Evolutionary conservation across 257 asterid genomes (phyloP).

Genomic region (Phtheirospermum japonicum): DNA sequence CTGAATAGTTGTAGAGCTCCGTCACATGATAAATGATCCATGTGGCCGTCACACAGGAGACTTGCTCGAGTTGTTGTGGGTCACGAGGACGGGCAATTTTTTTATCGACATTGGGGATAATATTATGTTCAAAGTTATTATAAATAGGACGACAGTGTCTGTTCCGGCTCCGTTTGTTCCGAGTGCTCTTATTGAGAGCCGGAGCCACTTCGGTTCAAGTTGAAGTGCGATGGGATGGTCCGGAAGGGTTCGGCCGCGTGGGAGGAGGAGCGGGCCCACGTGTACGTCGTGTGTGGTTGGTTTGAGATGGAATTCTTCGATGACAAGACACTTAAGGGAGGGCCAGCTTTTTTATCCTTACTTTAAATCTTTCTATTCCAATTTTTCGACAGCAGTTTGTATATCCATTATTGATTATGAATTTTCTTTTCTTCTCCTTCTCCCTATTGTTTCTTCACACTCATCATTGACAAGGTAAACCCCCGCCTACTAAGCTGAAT

Average conservation of each 20-base stretch:
- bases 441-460: no score
- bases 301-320: constrained; percentile 39
- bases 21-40: no score
- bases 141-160: constrained; percentile 33
- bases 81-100: constrained; percentile 36
- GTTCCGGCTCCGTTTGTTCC: constrained; percentile 52
- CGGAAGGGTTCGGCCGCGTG: constrained; percentile 50
- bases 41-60: no score
- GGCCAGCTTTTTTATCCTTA: no score
- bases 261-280: constrained; percentile 42
- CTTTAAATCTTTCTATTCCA: no score
- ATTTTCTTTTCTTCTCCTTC: no score
- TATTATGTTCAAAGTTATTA: constrained; percentile 32
- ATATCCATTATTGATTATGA: no score
- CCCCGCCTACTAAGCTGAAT: no score
- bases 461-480: no score
- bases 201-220: constrained; percentile 40
- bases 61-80: constrained; percentile 49
- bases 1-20: no score
- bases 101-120: constrained; percentile 35
- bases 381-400: no score
- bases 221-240: constrained; percentile 51
- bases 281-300: constrained; percentile 49
- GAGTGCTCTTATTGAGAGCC: constrained; percentile 41
- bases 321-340: constrained; percentile 41